These are phyloP conservation scores for Psophocarpus tetragonolobus DNA, from an alignment of 306 rosid genomes.

Conservation along the genomic window DNA sequence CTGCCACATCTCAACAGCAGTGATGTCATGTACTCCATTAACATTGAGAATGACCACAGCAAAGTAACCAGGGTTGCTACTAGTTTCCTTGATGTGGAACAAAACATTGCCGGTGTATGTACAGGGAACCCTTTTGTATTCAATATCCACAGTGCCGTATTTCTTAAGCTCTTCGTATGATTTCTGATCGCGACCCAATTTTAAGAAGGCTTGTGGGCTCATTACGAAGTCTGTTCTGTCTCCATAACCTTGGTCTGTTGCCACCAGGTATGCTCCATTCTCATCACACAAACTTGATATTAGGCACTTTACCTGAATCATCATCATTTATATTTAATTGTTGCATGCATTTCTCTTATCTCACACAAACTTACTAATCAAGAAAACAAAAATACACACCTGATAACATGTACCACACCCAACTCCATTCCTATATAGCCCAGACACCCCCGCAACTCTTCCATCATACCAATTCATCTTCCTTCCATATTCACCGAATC, in stretches of 20 bases:
- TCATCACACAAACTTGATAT: background rate
- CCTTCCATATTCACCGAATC: slow-evolving; percentile 71
- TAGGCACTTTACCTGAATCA: slow-evolving; percentile 35
- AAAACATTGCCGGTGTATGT: slow-evolving; percentile 39
- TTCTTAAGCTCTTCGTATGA: slow-evolving; percentile 16
- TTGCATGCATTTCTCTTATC: no score
- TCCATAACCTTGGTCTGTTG: slow-evolving; percentile 38
- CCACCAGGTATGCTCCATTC: slow-evolving; percentile 30
- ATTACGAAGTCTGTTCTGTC: slow-evolving; percentile 43
- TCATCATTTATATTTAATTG: background rate
- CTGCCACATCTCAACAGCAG: slow-evolving; percentile 48
- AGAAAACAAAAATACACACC: slow-evolving; percentile 34
- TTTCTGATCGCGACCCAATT: slow-evolving; percentile 11
- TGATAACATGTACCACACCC: slow-evolving; percentile 85
- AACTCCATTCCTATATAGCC: slow-evolving; percentile 61
- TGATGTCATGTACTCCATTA: slow-evolving; percentile 54
- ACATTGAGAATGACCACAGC: slow-evolving; percentile 46
- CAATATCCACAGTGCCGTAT: slow-evolving; percentile 34
- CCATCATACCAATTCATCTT: slow-evolving; percentile 51
- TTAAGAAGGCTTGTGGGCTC: slow-evolving; percentile 32
- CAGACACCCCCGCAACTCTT: slow-evolving; percentile 57
- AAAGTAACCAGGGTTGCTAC: slow-evolving; percentile 59
- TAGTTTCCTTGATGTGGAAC: slow-evolving; percentile 50
- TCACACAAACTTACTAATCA: no score
- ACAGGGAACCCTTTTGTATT: slow-evolving; percentile 46